Conservation (phyloP, 805 yeast genomes). For the Starmerella apicola region DNA sequence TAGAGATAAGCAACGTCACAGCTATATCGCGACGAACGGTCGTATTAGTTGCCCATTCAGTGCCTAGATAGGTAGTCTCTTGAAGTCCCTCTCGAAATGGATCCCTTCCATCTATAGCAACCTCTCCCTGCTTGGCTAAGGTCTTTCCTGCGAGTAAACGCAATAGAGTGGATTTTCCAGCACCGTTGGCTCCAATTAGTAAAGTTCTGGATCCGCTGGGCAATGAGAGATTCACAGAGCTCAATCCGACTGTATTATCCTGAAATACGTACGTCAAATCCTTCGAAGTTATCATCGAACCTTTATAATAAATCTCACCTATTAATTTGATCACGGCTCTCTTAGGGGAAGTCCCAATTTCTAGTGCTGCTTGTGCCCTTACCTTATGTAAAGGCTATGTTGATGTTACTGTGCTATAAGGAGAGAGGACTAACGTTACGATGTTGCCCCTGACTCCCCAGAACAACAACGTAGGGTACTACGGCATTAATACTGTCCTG, state of each 20-base stretch:
- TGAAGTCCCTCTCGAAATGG: slow-evolving; percentile 59
- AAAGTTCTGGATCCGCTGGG: slow-evolving; percentile 65
- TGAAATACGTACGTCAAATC: slow-evolving; percentile 61
- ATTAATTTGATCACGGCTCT: not conserved
- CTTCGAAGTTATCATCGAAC: slow-evolving; percentile 25
- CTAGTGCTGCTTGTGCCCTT: not conserved
- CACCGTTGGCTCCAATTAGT: slow-evolving; percentile 89
- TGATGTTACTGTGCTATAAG: too few relatives aligned
- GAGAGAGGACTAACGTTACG: too few relatives aligned
- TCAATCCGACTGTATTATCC: slow-evolving; percentile 50
- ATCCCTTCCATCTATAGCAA: slow-evolving; percentile 68
- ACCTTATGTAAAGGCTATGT: too few relatives aligned
- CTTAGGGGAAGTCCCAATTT: not conserved
- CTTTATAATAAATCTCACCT: too few relatives aligned
- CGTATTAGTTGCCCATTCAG: slow-evolving; percentile 94
- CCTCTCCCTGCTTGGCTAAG: slow-evolving; percentile 57
- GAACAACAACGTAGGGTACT: too few relatives aligned
- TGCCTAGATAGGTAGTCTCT: slow-evolving; percentile 67
- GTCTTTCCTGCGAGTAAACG: slow-evolving; percentile 85
- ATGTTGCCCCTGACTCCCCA: too few relatives aligned
- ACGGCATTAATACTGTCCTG: too few relatives aligned
- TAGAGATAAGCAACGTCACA: slow-evolving; percentile 60
- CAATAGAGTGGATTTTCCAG: slow-evolving; percentile 86
- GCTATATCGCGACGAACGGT: slow-evolving; percentile 86
- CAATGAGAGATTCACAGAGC: slow-evolving; percentile 47